phyloP scores from a whole-genome alignment of 805 yeast species.

The Monosporozyma aerobia region DNA sequence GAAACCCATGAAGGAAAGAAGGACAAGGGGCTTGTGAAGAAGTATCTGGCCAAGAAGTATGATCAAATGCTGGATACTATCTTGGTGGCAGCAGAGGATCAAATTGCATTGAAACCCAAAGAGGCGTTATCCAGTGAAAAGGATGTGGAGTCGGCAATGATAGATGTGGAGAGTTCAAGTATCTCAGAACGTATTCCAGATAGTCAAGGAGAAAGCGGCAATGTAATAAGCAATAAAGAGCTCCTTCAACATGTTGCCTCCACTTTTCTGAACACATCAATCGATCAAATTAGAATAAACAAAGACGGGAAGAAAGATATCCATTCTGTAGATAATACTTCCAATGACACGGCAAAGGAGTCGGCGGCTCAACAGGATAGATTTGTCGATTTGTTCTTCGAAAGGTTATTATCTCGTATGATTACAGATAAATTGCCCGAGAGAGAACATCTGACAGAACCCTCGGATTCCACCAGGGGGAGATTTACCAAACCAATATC shows the following conservation, averaged over 20 bases:
- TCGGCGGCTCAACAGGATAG: constrained; percentile 30
- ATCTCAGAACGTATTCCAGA: neutral
- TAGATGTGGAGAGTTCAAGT: neutral
- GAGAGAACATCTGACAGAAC: constrained; percentile 25
- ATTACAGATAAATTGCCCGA: constrained; percentile 43
- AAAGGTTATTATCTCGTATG: constrained; percentile 41
- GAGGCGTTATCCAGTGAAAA: no score
- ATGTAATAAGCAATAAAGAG: constrained; percentile 16
- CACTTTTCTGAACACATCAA: constrained; percentile 36
- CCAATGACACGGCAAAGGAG: no score
- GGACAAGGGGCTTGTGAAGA: constrained; percentile 9
- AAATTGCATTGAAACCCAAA: neutral
- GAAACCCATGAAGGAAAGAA: neutral
- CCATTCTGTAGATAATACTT: constrained; percentile 4
- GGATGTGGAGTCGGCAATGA: neutral
- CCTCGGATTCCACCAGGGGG: constrained; percentile 33
- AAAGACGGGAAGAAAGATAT: constrained; percentile 10
- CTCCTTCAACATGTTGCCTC: constrained; percentile 35
- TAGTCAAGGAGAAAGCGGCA: neutral
- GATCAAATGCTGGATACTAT: constrained; percentile 19
- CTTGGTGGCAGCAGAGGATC: constrained; percentile 14
- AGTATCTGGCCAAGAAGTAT: constrained; percentile 19
- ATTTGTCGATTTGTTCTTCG: constrained; percentile 51
- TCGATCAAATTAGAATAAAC: constrained; percentile 29
- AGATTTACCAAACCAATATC: constrained; percentile 46